A percentile compares a stretch with the other conserved stretches of the same genome.
Conservation (phyloP, 164 flowering plant species). For the Paratinospora sagittata region DNA sequence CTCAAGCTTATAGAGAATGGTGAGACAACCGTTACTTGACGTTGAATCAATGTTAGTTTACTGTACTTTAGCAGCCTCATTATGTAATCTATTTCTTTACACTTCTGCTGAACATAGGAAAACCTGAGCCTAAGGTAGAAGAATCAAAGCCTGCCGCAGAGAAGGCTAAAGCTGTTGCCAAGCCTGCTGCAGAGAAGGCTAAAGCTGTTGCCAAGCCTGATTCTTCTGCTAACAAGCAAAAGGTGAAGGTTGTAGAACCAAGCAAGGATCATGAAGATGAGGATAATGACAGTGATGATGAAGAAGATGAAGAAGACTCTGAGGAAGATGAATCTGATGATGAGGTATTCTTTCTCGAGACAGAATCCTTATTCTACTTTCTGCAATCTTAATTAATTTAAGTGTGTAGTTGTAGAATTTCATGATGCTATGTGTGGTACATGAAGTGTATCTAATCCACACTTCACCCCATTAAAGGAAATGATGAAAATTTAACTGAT, state of each 20-base stretch:
- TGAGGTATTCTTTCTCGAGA: slow-evolving; percentile 11
- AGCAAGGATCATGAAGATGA: slow-evolving; percentile 19
- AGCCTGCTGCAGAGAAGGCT: slow-evolving; percentile 23
- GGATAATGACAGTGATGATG: slow-evolving; percentile 16
- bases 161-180: slow-evolving; percentile 19
- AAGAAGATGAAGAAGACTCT: slow-evolving; percentile 27
- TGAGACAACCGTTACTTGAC: background rate
- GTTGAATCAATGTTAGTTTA: background rate
- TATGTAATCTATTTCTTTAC: background rate
- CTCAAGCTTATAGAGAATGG: slow-evolving; percentile 29
- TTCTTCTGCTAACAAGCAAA: slow-evolving; percentile 21
- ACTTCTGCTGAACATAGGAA: slow-evolving; percentile 28
- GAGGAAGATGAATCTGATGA: slow-evolving; percentile 27
- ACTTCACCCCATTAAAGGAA: too few relatives aligned
- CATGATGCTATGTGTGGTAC: background rate
- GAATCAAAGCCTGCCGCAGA: slow-evolving; percentile 25
- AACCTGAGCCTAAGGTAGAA: slow-evolving; percentile 28
- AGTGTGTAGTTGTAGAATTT: background rate
- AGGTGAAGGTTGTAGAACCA: slow-evolving; percentile 27
- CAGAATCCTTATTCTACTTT: background rate
- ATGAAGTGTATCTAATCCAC: too few relatives aligned
- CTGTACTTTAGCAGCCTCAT: background rate
- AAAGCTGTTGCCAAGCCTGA: slow-evolving; percentile 19
- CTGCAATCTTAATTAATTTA: background rate
- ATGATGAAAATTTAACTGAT: too few relatives aligned